Base-by-base conservation (phyloP, 805 yeast genomes). In the Barnettozyma sp. region DNA sequence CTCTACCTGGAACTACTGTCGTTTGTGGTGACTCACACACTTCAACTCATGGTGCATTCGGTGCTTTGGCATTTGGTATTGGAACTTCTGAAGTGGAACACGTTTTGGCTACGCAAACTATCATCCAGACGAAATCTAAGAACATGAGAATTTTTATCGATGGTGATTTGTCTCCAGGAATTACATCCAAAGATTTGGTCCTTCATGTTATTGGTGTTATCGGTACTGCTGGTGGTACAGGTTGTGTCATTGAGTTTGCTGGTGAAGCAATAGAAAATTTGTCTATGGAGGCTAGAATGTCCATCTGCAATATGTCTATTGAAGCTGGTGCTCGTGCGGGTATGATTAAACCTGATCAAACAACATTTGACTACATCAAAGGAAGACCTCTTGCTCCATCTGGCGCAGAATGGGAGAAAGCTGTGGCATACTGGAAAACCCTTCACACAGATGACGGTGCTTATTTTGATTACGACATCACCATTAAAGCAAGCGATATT, bases 291-390 rank as follows among this genome's bases (percentile, higher is more conserved):
- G 96, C 97, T 9, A 77, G 98, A 65, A 92, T 92, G 98, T 87
- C 97, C 36, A 92, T 92, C 70, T 92, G 98, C 73, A 92, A 92
- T 62, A 92, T 92, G 98, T 80, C 97, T 30, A 90, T 92, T 55
- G 98, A 92, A 68, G 98, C 82, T 41, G 98, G 98, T 66, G 98
- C 98, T 13, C 81, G 98, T 68, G 97, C 98, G 19, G 98, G 98
- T 65, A 86, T 92, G 97, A 90, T 92, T 59, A 83, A 81, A 46
- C 98, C 98, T 8, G 98, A 92, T 58, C 82, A 87, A 46, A 78
- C 60, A 36, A 90, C 97, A 20, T 84, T 82, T 54, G 80, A 81
- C 41, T 92, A 92, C 64, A 70, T 92, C 52, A 79, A 88, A 66
- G 95, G 94, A 43, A 76, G 96, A 58, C 97, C 97, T 28, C 71